Percentiles rank a stretch among this genome's conserved stretches.
Evolutionary conservation across 306 rosid genomes (phyloP).

Genomic region (Malus fusca): DNA sequence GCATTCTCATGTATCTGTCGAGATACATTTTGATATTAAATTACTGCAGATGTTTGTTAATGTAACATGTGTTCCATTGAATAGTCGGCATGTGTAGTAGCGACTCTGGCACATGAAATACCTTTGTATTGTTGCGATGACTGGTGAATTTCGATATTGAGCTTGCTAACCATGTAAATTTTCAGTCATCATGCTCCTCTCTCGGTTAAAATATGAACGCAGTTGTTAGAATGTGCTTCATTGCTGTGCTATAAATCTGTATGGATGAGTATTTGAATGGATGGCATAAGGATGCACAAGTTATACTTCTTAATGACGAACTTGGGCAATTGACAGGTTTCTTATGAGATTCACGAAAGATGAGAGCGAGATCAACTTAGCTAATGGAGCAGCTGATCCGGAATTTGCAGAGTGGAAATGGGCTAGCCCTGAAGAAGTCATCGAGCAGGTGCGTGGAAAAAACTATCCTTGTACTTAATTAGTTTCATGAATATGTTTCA

Average conservation of each 20-base stretch:
- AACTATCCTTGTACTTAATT: background rate
- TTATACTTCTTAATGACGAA: conserved; percentile 5
- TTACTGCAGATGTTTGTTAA: background rate
- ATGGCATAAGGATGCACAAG: background rate
- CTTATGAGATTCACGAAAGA: conserved; percentile 71
- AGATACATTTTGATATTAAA: background rate
- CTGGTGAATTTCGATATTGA: background rate
- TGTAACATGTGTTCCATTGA: background rate
- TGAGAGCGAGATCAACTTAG: conserved; percentile 73
- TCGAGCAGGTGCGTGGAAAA: conserved; percentile 66
- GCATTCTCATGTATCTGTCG: background rate
- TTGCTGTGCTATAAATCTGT: background rate
- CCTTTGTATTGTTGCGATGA: background rate
- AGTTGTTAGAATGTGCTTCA: background rate
- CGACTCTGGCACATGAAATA: background rate
- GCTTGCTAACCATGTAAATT: background rate
- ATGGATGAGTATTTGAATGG: background rate
- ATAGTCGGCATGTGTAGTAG: background rate
- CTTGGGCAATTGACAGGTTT: conserved; percentile 50
- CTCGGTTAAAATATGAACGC: background rate
- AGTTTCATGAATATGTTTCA: background rate
- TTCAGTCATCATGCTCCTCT: background rate
- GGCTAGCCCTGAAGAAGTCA: conserved; percentile 80
- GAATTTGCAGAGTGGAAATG: conserved; percentile 99
- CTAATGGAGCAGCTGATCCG: conserved; percentile 76